Base-by-base conservation (phyloP, 208 protist genomes). In the Polymyxa betae region DNA sequence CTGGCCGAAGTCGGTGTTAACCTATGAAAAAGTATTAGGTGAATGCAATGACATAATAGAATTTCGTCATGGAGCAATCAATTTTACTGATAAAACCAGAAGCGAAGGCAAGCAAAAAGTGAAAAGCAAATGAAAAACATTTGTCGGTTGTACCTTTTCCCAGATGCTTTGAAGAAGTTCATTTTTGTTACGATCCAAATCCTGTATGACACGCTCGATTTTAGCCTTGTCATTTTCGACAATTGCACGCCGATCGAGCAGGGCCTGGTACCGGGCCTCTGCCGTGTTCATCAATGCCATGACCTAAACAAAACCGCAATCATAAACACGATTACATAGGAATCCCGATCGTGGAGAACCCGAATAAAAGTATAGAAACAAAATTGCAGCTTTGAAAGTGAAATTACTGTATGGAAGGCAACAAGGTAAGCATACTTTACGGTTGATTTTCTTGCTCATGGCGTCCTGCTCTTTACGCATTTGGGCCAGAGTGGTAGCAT, bases 171-270 rank as follows among this genome's bases (percentile, higher is more conserved):
- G 94, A 43, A 99, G 94, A 24, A 97, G 95, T 90, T 97, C 94
- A 94, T 97, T 98, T 95, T 99, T 99, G 93, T 99, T 99, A 10
- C 95, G 93, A 91, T 99, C 98, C 32, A 99, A 96, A 90, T 98
- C 96, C 12, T 92, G 91, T 78, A 99, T 99, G 52, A 90, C 68
- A 20, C 92, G 38, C 45, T 94, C 66, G 68, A 96, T 96, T 91
- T 95, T 95, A 0, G 41, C 93, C 93, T 99, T 99, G 93, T 99
- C 98, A 52, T 98, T 96, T 87, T 97, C 93, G 20, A 98, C 93
- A 35, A 94, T 96, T 1, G 92, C 91, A 91, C 97, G 97, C 93
- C 99, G 99, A 45, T 96, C 93, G 32, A 97, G 94, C 0, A 99
- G 94, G 49, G 99, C 98, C 66, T 97, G 92, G 94, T 98, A 99